A percentile compares a stretch with the other conserved stretches of the same genome.
Evolutionary conservation across 1,284 basidiomycete genomes (phyloP).

Genomic region (Cutaneotrichosporon sp.): DNA sequence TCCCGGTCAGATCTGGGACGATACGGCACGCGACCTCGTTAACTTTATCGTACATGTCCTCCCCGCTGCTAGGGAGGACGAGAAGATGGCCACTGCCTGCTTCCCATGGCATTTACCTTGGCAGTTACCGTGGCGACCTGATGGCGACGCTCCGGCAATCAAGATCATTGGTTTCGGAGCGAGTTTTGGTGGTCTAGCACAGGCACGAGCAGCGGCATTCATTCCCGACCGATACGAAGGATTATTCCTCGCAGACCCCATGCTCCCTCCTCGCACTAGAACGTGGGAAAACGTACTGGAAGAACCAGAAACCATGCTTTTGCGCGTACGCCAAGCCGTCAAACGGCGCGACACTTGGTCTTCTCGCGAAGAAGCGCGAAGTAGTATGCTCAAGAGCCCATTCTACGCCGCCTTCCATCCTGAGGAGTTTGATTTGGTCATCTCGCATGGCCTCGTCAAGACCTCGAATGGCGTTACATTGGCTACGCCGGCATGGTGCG

Average conservation of each 20-base stretch:
- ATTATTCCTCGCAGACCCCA: conserved; percentile 64
- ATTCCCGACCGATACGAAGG: conserved; percentile 16
- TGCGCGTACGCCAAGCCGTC: conserved; percentile 14
- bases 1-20: conserved; percentile 40
- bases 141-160: conserved; percentile 10
- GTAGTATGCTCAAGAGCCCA: not conserved
- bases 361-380: conserved; percentile 9
- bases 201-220: conserved; percentile 6
- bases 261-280: conserved; percentile 15
- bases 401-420: conserved; percentile 18
- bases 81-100: not conserved
- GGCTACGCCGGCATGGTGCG: conserved; percentile 33
- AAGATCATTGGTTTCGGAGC: conserved; percentile 53
- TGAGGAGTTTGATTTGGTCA: conserved; percentile 56
- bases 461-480: conserved; percentile 32
- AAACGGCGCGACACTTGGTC: conserved; percentile 20
- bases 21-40: conserved; percentile 49
- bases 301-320: not conserved
- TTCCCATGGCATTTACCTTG: conserved; percentile 1
- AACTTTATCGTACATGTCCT: conserved; percentile 52
- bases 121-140: conserved; percentile 17
- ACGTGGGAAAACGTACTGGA: not conserved
- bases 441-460: conserved; percentile 64
- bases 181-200: conserved; percentile 65
- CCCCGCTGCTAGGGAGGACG: conserved; percentile 44